Conservation (phyloP, 306 rosid genomes). For the Morella rubra region DNA sequence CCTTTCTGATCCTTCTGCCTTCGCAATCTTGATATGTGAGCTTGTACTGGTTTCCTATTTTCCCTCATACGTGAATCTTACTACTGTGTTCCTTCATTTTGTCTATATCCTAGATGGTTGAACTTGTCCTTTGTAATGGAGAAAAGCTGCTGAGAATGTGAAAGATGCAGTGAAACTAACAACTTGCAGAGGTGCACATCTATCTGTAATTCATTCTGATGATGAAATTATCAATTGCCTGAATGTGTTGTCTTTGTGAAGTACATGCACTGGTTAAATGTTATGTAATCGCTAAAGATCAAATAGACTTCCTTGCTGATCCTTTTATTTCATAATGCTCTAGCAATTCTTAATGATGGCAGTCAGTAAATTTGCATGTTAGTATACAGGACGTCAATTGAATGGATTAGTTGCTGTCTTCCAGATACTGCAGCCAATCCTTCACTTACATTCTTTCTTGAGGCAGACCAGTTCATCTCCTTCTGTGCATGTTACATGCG, state of each 20-base stretch:
- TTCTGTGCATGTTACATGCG: constrained; percentile 78
- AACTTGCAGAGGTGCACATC: not conserved
- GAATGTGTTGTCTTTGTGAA: not conserved
- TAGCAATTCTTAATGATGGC: not conserved
- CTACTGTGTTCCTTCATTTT: not conserved
- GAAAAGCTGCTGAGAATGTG: not conserved
- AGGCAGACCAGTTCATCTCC: constrained; percentile 65
- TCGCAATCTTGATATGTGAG: not conserved
- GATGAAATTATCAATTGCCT: not conserved
- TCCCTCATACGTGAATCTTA: not conserved
- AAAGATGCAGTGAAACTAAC: not conserved
- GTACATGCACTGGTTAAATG: not conserved
- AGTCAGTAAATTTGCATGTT: not conserved
- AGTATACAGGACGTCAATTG: not conserved
- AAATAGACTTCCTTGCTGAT: not conserved
- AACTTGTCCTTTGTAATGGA: not conserved
- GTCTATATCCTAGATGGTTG: not conserved
- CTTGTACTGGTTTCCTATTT: not conserved
- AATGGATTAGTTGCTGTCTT: constrained; percentile 56
- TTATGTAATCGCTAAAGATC: not conserved
- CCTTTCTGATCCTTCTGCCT: not conserved
- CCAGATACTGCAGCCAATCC: constrained; percentile 83
- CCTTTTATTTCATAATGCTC: not conserved
- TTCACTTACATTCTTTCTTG: constrained; percentile 67
- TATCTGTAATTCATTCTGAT: not conserved